phyloP scores from a whole-genome alignment of 345 rosid species.

The Zanthoxylum bungeanum region DNA sequence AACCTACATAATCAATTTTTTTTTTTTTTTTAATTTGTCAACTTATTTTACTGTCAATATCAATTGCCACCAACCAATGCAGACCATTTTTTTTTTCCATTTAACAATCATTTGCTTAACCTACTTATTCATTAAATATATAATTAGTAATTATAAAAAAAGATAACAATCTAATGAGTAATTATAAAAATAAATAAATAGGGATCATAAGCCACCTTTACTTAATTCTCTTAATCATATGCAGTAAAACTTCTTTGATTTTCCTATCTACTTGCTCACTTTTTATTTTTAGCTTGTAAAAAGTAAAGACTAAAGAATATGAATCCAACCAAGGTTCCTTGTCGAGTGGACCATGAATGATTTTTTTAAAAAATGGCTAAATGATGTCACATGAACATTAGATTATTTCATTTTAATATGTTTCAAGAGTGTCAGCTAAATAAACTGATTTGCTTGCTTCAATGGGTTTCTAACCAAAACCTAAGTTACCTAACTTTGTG shows the following conservation, averaged over 20 bases:
- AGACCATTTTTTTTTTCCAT: conserved; percentile 16
- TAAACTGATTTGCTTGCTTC: conserved; percentile 47
- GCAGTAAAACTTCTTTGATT: background rate
- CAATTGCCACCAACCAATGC: conserved; percentile 33
- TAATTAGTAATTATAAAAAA: too few species aligned
- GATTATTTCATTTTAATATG: conserved; percentile 2
- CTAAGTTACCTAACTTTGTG: conserved; percentile 22
- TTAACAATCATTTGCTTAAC: background rate
- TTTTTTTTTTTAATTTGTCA: conserved; percentile 23
- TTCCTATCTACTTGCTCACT: conserved; percentile 9
- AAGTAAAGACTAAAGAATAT: conserved; percentile 3
- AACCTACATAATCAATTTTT: conserved; percentile 27
- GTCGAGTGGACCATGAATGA: conserved; percentile 36
- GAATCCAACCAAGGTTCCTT: conserved; percentile 31
- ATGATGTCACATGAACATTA: conserved; percentile 26
- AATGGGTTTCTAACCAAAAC: conserved; percentile 39
- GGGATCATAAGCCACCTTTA: too few species aligned
- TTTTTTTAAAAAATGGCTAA: conserved; percentile 14
- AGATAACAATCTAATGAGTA: too few species aligned
- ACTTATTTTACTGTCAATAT: conserved; percentile 35
- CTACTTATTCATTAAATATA: too few species aligned
- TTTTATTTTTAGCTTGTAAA: conserved; percentile 24
- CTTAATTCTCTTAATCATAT: background rate
- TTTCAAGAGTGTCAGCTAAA: conserved; percentile 40
- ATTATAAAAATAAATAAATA: too few species aligned